These are phyloP conservation scores for Gossypium herbaceum DNA, from an alignment of 345 rosid genomes.

Conservation along the genomic window DNA sequence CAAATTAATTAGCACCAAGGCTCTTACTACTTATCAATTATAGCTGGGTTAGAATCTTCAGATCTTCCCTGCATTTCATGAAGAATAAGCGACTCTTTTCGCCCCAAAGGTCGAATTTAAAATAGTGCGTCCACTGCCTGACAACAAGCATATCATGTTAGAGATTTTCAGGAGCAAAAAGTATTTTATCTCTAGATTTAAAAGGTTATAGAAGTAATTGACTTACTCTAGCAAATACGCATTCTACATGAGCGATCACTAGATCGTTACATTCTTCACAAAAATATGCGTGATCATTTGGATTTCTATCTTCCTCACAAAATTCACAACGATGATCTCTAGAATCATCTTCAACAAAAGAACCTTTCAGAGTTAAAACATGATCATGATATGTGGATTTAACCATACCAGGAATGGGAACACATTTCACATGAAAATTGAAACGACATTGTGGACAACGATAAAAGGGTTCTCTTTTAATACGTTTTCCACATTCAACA, in stretches of 20 bases:
- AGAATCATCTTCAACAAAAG: neutral
- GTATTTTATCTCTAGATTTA: neutral
- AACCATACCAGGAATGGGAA: neutral
- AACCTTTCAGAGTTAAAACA: neutral
- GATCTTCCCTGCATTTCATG: no score
- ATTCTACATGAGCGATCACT: neutral
- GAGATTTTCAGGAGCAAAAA: neutral
- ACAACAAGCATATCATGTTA: no score
- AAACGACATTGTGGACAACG: neutral
- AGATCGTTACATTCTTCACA: neutral
- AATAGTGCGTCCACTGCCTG: no score
- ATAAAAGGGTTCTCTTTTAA: neutral
- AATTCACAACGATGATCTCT: neutral
- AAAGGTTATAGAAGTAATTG: neutral
- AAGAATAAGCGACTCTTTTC: no score
- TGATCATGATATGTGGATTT: neutral
- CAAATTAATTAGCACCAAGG: no score
- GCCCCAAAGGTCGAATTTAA: no score
- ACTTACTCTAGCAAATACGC: neutral
- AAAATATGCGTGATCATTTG: neutral
- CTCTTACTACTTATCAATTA: no score
- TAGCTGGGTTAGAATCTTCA: no score
- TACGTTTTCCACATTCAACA: neutral
- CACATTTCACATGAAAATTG: neutral
- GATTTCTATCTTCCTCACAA: neutral